Evolutionary conservation across 176 grass and related monocot species (phyloP).

Genomic region (Carex parvula): DNA sequence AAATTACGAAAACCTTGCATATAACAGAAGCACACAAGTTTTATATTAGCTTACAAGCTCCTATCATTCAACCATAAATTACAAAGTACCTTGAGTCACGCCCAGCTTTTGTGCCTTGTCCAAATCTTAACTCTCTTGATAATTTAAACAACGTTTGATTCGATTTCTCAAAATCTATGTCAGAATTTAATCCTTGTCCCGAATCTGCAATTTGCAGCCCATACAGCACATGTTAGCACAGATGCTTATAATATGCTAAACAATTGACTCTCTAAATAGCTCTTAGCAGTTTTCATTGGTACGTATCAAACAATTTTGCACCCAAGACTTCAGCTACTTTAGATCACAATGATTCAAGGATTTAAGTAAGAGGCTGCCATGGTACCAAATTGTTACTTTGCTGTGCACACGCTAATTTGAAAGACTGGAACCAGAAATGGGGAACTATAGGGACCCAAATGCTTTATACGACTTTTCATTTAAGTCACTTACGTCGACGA

Average conservation of each 20-base stretch:
- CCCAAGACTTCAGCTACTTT: background rate
- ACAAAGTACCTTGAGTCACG: slow-evolving; percentile 56
- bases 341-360: background rate
- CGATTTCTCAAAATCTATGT: slow-evolving; percentile 27
- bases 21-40: background rate
- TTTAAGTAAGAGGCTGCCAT: background rate
- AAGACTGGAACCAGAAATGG: slow-evolving; percentile 13
- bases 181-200: slow-evolving; percentile 44
- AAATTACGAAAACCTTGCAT: background rate
- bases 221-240: background rate
- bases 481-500: slow-evolving; percentile 37
- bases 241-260: background rate
- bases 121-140: slow-evolving; percentile 74
- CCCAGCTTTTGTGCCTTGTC: slow-evolving; percentile 47
- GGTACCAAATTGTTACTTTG: background rate
- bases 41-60: background rate
- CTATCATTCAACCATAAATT: background rate
- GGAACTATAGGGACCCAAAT: background rate
- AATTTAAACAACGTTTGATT: slow-evolving; percentile 49
- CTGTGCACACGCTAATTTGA: slow-evolving; percentile 4
- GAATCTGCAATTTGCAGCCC: slow-evolving; percentile 20
- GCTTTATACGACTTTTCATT: slow-evolving; percentile 33
- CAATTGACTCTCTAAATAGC: slow-evolving; percentile 26
- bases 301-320: background rate
- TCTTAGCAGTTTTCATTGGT: background rate